Evolutionary conservation across 2,329 filamentous ascomycete genomes (phyloP), one percentile per base, ranked within the genome.

Genomic region (Tolypocladium nubicola): DNA sequence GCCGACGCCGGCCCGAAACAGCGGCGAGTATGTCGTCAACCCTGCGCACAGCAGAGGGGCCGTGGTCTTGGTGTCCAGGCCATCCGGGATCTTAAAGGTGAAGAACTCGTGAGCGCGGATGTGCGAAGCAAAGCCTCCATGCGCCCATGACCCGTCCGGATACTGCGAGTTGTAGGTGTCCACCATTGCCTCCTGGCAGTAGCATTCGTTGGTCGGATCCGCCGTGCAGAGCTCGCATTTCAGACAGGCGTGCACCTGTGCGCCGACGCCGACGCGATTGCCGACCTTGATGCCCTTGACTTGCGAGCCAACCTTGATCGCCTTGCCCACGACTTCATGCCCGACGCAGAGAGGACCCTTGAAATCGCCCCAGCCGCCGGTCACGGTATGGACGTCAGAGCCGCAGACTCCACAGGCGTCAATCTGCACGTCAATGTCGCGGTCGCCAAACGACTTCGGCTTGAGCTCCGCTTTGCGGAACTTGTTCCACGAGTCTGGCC

Each of bases 31-130:
- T 0, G 86, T 80, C 0, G 89, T 94, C 55, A 93, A 79, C 1
- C 90, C 89, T 1, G 84, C 89, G 66, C 89, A 93, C 35, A 93
- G 77, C 75, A 94, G 84, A 1, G 89, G 88, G 1, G 88, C 81
- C 0, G 77, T 79, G 1, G 75, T 66, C 38, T 78, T 75, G 0
- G 75, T 75, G 9, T 75, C 69, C 11, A 84, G 69, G 1, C 66
- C 68, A n/a, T 82, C 79, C 0, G 81, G 81, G 41, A 84, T 81
- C 61, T 79, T 79, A 63, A 84, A 78, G 38, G 76, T 77, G 61
- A 89, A 91, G 69, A 79, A 77, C 63, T 78, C 75, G 58, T 79
- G 78, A 0, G 73, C 76, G 33, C 78, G 71, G 30, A 79, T 76
- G 57, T 80, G 75, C 19, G 72, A 76, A 1, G 76, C 69, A 59